Conservation (phyloP, 176 grass and related monocot species). For the Oryza brachyantha region DNA sequence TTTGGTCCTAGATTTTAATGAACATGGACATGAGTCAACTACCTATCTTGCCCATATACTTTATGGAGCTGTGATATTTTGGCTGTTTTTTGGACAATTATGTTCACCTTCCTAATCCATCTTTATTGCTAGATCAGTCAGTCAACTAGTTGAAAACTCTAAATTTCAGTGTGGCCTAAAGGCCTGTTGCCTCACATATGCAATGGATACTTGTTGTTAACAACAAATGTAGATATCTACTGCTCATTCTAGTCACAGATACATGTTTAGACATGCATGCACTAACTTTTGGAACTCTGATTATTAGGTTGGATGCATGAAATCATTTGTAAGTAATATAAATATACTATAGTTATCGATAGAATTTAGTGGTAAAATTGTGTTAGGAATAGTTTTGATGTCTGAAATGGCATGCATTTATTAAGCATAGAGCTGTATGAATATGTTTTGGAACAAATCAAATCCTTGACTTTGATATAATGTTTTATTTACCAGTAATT, state of each 20-base stretch:
- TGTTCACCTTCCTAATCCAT: not conserved
- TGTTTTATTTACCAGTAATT: not conserved
- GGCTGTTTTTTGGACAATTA: not conserved
- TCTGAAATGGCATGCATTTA: not conserved
- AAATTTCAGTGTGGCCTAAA: conserved; percentile 11
- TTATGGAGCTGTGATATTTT: not conserved
- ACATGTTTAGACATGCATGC: not conserved
- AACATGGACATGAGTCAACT: not conserved
- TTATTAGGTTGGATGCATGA: not conserved
- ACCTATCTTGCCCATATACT: not conserved
- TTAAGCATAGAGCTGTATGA: not conserved
- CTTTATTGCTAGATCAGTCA: conserved; percentile 3
- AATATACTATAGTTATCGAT: not conserved
- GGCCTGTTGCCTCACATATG: not conserved
- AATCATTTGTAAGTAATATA: not conserved
- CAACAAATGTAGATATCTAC: not conserved
- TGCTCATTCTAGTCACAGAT: not conserved
- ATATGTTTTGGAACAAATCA: conserved; percentile 1
- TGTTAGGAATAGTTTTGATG: not conserved
- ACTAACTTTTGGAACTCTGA: not conserved
- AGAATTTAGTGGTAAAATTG: not conserved
- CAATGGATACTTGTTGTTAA: not conserved
- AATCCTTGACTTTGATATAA: not conserved
- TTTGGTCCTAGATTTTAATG: not conserved
- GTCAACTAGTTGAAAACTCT: not conserved